phyloP scores from a whole-genome alignment of 176 grass and related monocot species.

The Bromus sterilis region DNA sequence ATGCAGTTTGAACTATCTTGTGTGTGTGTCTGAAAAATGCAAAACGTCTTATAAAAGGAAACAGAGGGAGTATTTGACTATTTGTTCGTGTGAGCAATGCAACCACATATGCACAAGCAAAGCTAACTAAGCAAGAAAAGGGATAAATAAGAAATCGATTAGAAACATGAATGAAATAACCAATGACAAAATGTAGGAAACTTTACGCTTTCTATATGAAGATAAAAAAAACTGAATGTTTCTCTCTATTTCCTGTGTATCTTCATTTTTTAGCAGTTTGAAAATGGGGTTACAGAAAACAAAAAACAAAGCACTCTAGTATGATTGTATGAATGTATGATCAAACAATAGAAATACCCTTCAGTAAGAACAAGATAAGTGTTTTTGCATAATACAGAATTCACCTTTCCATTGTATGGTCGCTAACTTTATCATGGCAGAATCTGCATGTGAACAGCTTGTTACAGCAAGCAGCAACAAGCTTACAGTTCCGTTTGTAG shows the following conservation, averaged over 20 bases:
- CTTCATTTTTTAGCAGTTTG: neutral
- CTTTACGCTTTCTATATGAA: neutral
- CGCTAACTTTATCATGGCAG: constrained; percentile 99
- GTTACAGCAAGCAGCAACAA: constrained; percentile 89
- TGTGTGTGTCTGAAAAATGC: too few relatives aligned
- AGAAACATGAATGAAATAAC: neutral
- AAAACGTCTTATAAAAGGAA: too few relatives aligned
- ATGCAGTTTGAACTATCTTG: too few relatives aligned
- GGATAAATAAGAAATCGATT: neutral
- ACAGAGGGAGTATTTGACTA: too few relatives aligned
- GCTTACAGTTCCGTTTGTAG: constrained; percentile 97
- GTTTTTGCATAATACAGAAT: constrained; percentile 3
- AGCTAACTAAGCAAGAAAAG: neutral
- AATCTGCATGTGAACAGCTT: constrained; percentile 97
- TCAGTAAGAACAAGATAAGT: neutral
- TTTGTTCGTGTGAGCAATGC: neutral
- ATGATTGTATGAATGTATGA: too few relatives aligned
- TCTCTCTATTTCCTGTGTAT: neutral
- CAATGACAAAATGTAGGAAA: neutral
- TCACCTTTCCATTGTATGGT: constrained; percentile 97
- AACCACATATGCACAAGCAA: neutral
- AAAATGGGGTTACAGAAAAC: neutral
- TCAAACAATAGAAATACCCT: neutral
- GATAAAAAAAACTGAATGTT: neutral
- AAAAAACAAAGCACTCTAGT: neutral